Evolutionary conservation across 495 filamentous ascomycete species (phyloP), one percentile per base, ranked within the genome.

Genomic region (Thozetella sp.): DNA sequence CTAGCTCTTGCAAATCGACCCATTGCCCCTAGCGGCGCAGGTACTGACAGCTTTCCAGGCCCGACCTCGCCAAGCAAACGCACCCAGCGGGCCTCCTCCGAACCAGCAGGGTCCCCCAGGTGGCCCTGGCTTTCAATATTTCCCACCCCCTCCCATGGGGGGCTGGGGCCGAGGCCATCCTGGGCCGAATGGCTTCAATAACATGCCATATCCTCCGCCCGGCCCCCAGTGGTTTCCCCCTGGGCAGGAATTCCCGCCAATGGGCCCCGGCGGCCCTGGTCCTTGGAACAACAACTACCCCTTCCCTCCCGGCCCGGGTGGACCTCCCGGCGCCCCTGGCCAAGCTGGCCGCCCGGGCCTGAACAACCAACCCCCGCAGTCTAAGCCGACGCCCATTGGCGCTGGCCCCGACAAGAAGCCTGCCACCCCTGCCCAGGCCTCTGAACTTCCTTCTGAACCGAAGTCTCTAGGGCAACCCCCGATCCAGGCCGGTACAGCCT

Each of bases 141-240:
- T 70, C 54, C 81, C 81, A 46, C 82, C 82, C 56, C 82, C 79
- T 30, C 73, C 72, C 25, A 79, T 80, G 64, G 84, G 81, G 63
- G 82, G 80, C 52, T 86, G 82, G 68, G 84, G 80, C 10, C 61
- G 65, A 40, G 71, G 70, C 25, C 69, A 53, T 46, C 73, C 75
- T 11, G 70, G 63, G 19, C 75, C 75, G 24, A 68, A 72, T 55
- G 72, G 66, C n/a, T 80, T 80, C 30, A 73, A 73, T 45, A 68
- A 65, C 24, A 77, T 80, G 72, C 75, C 73, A 9, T 82, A 80
- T 30, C 76, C 84, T 50, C 90, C 86, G 12, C 87, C 83, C 11
- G 43, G 9, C 54, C 89, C 87, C 20, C 89, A 86, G 51, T 96
- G 92, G 92, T 93, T 86, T 72, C 88, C 87, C 67, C 89, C 91